phyloP scores from a whole-genome alignment of 78 protist genomes.

The Anaeramoeba flamelloides region DNA sequence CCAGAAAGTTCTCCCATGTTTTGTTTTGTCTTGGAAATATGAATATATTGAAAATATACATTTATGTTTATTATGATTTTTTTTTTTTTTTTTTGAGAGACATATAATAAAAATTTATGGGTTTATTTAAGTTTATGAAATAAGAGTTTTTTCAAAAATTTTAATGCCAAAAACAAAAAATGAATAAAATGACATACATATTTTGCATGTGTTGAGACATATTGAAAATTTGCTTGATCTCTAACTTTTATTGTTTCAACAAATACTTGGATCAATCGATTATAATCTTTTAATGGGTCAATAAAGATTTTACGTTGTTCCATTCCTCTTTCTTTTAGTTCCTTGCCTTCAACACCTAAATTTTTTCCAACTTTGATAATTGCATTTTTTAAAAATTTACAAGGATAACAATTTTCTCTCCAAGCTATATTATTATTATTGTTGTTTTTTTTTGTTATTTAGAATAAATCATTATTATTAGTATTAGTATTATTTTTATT shows the following conservation, averaged over 20 bases:
- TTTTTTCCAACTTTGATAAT: not conserved
- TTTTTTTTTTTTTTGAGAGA: too few relatives aligned
- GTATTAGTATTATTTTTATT: too few relatives aligned
- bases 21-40: not conserved
- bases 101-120: too few relatives aligned
- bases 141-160: too few relatives aligned
- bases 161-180: too few relatives aligned
- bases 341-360: not conserved
- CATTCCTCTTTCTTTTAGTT: not conserved
- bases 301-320: not conserved
- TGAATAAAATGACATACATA: too few relatives aligned
- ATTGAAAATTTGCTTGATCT: not conserved
- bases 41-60: too few relatives aligned
- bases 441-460: too few relatives aligned
- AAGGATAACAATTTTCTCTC: not conserved
- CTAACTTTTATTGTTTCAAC: not conserved
- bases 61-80: too few relatives aligned
- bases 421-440: too few relatives aligned
- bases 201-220: not conserved
- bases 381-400: not conserved
- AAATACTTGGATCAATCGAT: not conserved
- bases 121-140: too few relatives aligned
- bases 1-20: not conserved
- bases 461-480: too few relatives aligned
- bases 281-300: not conserved